Evolutionary conservation across 371 early-diverging fungal species (phyloP), one percentile per base, ranked within the genome.

Genomic region (Gilbertella persicaria): DNA sequence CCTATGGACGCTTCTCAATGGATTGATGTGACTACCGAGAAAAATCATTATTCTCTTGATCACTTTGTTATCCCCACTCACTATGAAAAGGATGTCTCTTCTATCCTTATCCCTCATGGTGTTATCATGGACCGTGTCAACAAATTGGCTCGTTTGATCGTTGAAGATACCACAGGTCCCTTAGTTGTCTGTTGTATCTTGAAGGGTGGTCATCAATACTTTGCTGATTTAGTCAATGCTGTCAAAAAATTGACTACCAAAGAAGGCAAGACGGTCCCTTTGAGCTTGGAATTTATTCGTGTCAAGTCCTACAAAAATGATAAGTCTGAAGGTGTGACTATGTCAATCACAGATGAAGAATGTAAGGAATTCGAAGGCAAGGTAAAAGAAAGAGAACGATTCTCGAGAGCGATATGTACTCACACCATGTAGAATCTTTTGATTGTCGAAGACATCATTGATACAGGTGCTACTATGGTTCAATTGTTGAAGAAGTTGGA

Each of bases 371-470:
- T 94, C 67, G 69, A 82, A 53, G 89, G 86, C 51, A 89, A 91
- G 83, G 87, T 87, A 74, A 62, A 23, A n/a, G n/a, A n/a, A n/a
- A n/a, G n/a, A n/a, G n/a, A n/a, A n/a, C n/a, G n/a, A n/a, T n/a
- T n/a, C n/a, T 30, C n/a, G 44, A 17, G 12, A 29, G 28, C 30
- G n/a, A n/a, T n/a, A n/a, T n/a, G n/a, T 13, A 30, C 16, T 14
- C 14, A 29, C 4, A 12, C 6, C n/a, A 9, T 7, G 41, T 84
- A 94, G 86, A 91, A 96, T 70, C 69, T 95, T 10, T 73, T 95
- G 56, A 88, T 94, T 64, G 93, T 93, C 21, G 95, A 95, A 72
- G 95, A 96, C 66, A 94, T 95, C 62, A 92, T 95, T 51, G 93
- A 94, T 67, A 93, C 94, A 16, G 95, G 93, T 57, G 80, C 75